Evolutionary conservation across 2,329 filamentous ascomycete genomes (phyloP).

Genomic region (Ophiocordyceps camponoti-floridani): DNA sequence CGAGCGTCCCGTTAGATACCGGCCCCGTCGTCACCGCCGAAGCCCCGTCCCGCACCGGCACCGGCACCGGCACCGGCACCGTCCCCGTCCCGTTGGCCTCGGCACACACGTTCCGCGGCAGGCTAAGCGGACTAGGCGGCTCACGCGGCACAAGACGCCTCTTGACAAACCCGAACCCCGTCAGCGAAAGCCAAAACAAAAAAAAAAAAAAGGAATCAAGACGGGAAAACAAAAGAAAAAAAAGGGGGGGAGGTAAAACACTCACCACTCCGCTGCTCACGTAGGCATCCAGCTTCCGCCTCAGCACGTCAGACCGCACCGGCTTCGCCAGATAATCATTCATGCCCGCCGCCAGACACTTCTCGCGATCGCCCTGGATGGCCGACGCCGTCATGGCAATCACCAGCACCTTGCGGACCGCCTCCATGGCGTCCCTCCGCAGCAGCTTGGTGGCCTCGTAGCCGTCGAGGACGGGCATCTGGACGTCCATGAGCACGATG

Average conservation of each 20-base stretch:
- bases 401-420: slow-evolving; percentile 68
- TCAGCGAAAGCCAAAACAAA: neutral
- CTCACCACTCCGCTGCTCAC: slow-evolving; percentile 18
- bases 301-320: slow-evolving; percentile 74
- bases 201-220: neutral
- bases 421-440: slow-evolving; percentile 56
- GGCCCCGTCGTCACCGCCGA: neutral
- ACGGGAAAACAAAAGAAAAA: neutral
- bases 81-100: neutral
- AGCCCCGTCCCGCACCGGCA: neutral
- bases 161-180: neutral
- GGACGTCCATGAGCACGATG: slow-evolving; percentile 85
- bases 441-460: slow-evolving; percentile 81
- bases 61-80: neutral
- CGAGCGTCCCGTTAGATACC: neutral
- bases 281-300: slow-evolving; percentile 56
- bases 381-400: slow-evolving; percentile 96
- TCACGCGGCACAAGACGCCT: neutral
- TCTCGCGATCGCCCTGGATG: slow-evolving; percentile 86
- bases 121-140: neutral
- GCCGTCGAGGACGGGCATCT: slow-evolving; percentile 87
- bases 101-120: neutral
- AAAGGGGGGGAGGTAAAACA: neutral
- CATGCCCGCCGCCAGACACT: slow-evolving; percentile 91
- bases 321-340: slow-evolving; percentile 83